phyloP scores from a whole-genome alignment of 495 filamentous ascomycete species.

The Neurospora discreta region DNA sequence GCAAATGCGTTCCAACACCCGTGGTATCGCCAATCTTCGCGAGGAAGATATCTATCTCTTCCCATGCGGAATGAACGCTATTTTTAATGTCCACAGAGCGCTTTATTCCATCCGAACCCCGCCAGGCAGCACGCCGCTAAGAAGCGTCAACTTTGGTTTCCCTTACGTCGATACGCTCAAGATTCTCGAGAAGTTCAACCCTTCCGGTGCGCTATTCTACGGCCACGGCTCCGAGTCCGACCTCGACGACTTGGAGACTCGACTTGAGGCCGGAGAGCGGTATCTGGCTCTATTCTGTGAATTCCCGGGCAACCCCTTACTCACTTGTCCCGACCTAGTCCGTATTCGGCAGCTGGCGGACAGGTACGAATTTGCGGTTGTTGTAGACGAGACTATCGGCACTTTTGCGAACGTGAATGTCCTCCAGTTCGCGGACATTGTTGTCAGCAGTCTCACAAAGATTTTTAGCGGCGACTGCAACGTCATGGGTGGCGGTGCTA shows the following conservation, averaged over 20 bases:
- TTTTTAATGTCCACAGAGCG: slow-evolving; percentile 75
- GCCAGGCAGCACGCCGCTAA: slow-evolving; percentile 30
- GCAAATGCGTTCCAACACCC: slow-evolving; percentile 31
- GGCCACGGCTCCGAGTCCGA: slow-evolving; percentile 73
- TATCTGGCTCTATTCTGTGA: slow-evolving; percentile 87
- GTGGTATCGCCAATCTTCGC: slow-evolving; percentile 57
- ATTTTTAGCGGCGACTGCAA: slow-evolving; percentile 96
- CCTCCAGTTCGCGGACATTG: slow-evolving; percentile 76
- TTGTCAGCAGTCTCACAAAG: slow-evolving; percentile 90
- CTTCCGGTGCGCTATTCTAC: slow-evolving; percentile 74
- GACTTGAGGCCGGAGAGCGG: slow-evolving; percentile 59
- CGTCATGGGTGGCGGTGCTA: slow-evolving; percentile 87
- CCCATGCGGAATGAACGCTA: slow-evolving; percentile 87
- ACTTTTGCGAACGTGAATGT: slow-evolving; percentile 95
- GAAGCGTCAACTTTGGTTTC: slow-evolving; percentile 73
- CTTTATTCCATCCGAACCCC: slow-evolving; percentile 43
- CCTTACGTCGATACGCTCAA: slow-evolving; percentile 96
- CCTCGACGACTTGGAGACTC: slow-evolving; percentile 71
- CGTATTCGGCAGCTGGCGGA: slow-evolving; percentile 74
- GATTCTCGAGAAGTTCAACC: slow-evolving; percentile 87
- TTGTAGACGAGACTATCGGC: slow-evolving; percentile 92
- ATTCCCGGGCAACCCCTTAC: slow-evolving; percentile 83
- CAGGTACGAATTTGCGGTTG: slow-evolving; percentile 76
- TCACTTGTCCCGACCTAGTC: slow-evolving; percentile 71
- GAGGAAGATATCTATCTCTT: slow-evolving; percentile 86